Evolutionary conservation across 2,329 filamentous ascomycete genomes (phyloP), one percentile per base, ranked within the genome.

Genomic region (Cyphellophora attinorum): DNA sequence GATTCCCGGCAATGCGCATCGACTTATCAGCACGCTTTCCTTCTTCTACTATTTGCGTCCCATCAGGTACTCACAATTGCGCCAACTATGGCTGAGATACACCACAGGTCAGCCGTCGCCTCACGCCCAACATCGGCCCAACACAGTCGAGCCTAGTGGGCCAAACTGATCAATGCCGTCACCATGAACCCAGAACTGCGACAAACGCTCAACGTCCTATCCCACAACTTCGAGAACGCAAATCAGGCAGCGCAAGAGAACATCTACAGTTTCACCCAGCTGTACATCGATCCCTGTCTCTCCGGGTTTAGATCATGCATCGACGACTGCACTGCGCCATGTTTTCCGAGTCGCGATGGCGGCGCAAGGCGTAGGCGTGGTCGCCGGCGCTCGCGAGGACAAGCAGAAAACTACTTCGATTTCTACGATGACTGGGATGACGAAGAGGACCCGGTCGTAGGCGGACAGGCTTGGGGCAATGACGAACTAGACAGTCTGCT

Each of bases 341-440:
- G 78, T 35, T 54, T 64, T 21, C 81, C 83, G 35, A 76, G 76
- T 51, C 74, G 75, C 35, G 81, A 88, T 48, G 83, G 89, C 53
- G 77, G 82, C 39, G 65, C 76, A 31, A 76, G 83, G 18, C 76
- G 84, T 37, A 68, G 79, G 41, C 77, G 85, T 50, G 73, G 81
- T 21, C 17, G 29, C 10, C 61, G 60, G 12, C 60, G 68, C 14
- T 59, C 62, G 37, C 56, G 65, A 41, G 76, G 74, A 2, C 60
- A 76, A 33, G 82, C 86, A 17, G 88, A 95, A 59, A 75, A 82
- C 50, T 88, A 76, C 51, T 96, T 96, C 55, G 89, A 95, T 58
- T 96, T 96, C 57, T 96, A 96, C 63, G 89, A 95, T 59, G 89
- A 95, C 59, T 96, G 89, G 89, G 85, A 94, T 41, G 68, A 72